A percentile compares a stretch with the other conserved stretches of the same genome.
phyloP scores from a whole-genome alignment of 306 rosid genomes.

The Oxytropis ochrocephala region DNA sequence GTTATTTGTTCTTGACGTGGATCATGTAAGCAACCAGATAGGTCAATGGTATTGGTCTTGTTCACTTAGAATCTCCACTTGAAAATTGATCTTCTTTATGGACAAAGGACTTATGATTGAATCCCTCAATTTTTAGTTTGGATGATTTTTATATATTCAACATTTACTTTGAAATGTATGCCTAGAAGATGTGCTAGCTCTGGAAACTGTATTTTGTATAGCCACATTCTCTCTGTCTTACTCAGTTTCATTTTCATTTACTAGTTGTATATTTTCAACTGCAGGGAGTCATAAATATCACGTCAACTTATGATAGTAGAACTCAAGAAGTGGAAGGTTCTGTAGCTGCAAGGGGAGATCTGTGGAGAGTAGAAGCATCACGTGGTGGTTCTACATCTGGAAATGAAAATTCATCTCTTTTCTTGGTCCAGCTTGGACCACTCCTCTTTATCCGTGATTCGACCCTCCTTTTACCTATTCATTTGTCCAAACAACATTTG shows the following conservation, averaged over 20 bases:
- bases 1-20: background rate
- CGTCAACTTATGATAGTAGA: slow-evolving; percentile 88
- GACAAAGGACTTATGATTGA: background rate
- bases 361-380: slow-evolving; percentile 97
- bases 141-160: background rate
- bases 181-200: background rate
- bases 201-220: slow-evolving; percentile 1
- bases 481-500: slow-evolving; percentile 90
- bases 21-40: background rate
- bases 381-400: slow-evolving; percentile 70
- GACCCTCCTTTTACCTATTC: slow-evolving; percentile 89
- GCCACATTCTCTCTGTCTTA: background rate
- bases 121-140: background rate
- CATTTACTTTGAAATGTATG: background rate
- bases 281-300: slow-evolving; percentile 67
- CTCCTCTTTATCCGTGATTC: slow-evolving; percentile 89
- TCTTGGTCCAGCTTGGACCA: slow-evolving; percentile 94
- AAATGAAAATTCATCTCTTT: slow-evolving; percentile 73
- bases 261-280: slow-evolving; percentile 15
- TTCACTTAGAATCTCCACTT: background rate
- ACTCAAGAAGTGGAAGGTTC: slow-evolving; percentile 78
- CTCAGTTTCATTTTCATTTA: slow-evolving; percentile 11
- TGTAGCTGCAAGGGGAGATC: slow-evolving; percentile 86
- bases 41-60: background rate
- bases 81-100: slow-evolving; percentile 11